These are phyloP conservation scores for Debaryomyces sp. DNA, from an alignment of 1,139 yeast genomes.

Conservation along the genomic window DNA sequence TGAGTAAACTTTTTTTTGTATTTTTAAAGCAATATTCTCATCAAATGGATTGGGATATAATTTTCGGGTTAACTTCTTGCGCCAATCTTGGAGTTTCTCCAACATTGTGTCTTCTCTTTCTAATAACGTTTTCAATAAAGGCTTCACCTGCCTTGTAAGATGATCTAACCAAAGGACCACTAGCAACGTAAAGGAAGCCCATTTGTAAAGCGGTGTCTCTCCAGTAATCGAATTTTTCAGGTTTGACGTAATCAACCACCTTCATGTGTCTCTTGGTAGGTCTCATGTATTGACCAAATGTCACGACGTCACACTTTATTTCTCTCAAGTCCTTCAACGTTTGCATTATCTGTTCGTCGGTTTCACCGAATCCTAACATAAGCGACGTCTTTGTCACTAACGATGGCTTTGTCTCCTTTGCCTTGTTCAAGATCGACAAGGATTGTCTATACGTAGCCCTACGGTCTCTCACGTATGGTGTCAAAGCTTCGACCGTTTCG, in stretches of 20 bases:
- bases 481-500: slow-evolving; percentile 93
- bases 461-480: slow-evolving; percentile 95
- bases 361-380: slow-evolving; percentile 97
- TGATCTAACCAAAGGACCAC: slow-evolving; percentile 95
- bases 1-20: background rate
- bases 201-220: slow-evolving; percentile 80
- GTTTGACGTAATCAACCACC: slow-evolving; percentile 94
- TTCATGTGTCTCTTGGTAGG: slow-evolving; percentile 99
- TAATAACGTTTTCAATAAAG: slow-evolving; percentile 89
- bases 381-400: slow-evolving; percentile 90
- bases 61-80: slow-evolving; percentile 24
- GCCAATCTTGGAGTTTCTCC: slow-evolving; percentile 46
- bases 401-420: slow-evolving; percentile 74
- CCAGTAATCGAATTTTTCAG: slow-evolving; percentile 95
- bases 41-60: slow-evolving; percentile 5
- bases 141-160: slow-evolving; percentile 99
- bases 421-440: slow-evolving; percentile 71
- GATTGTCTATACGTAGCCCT: slow-evolving; percentile 95
- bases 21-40: background rate
- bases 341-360: slow-evolving; percentile 82
- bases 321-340: slow-evolving; percentile 76
- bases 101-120: slow-evolving; percentile 64
- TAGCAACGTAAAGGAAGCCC: slow-evolving; percentile 96
- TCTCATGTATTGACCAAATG: slow-evolving; percentile 99
- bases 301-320: slow-evolving; percentile 87